These are phyloP conservation scores for Nemophila menziesii DNA, from an alignment of 257 asterid genomes.

Conservation along the genomic window DNA sequence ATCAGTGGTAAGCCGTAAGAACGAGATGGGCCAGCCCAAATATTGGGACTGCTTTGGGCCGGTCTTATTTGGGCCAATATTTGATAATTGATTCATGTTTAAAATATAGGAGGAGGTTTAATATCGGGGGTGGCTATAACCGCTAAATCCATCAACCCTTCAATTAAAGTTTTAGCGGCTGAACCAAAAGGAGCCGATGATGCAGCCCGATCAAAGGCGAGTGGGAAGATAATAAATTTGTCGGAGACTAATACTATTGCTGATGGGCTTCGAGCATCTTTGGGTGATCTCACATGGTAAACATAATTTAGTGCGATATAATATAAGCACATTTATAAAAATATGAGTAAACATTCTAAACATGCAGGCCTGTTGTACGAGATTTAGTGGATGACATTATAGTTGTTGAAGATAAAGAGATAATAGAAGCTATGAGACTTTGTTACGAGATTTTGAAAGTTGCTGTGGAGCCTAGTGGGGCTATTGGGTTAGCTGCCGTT, in stretches of 20 bases:
- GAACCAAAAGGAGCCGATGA: constrained; percentile 95
- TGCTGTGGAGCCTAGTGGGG: constrained; percentile 92
- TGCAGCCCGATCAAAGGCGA: constrained; percentile 64
- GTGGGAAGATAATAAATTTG: constrained; percentile 51
- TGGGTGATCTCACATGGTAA: constrained; percentile 87
- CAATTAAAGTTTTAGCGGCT: constrained; percentile 63
- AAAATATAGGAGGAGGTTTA: constrained; percentile 69
- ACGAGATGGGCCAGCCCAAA: no score
- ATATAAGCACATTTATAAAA: background rate
- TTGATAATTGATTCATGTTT: background rate
- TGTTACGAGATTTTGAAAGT: constrained; percentile 76
- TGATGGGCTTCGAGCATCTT: constrained; percentile 87
- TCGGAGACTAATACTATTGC: constrained; percentile 75
- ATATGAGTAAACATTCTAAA: background rate
- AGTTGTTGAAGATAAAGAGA: constrained; percentile 63
- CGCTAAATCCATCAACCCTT: constrained; percentile 74
- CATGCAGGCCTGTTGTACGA: constrained; percentile 85
- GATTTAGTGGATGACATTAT: no score
- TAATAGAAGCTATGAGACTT: constrained; percentile 60
- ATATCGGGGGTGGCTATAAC: constrained; percentile 95
- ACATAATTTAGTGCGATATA: background rate
- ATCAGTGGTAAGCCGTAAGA: constrained; percentile 73
- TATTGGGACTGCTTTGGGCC: no score
- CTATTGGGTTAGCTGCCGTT: constrained; percentile 86
- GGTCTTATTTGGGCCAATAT: background rate